Percentiles rank a stretch among this genome's conserved stretches.
Evolutionary conservation across 2,329 filamentous ascomycete species (phyloP).

Genomic region (Hypoxylon sp.): DNA sequence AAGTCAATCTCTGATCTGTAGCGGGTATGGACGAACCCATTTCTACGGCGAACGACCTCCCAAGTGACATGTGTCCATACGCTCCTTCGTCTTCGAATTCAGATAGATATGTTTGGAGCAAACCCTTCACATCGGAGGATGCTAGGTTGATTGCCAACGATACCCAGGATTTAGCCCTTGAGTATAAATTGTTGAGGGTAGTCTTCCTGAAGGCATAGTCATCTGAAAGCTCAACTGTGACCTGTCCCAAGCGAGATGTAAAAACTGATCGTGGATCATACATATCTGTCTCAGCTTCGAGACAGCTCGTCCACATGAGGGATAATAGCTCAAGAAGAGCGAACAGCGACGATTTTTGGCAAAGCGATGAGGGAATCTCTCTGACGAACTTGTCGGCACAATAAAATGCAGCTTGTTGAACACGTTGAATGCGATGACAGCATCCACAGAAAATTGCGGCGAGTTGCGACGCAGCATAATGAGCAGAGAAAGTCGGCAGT

Average conservation of each 20-base stretch:
- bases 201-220: slow-evolving; percentile 86
- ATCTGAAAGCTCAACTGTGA: slow-evolving; percentile 92
- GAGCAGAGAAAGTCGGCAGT: slow-evolving; percentile 86
- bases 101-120: slow-evolving; percentile 95
- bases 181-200: slow-evolving; percentile 84
- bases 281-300: slow-evolving; percentile 94
- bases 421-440: slow-evolving; percentile 92
- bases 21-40: slow-evolving; percentile 89
- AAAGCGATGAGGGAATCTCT: slow-evolving; percentile 89
- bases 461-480: slow-evolving; percentile 90
- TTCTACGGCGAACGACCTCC: slow-evolving; percentile 93
- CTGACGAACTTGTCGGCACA: slow-evolving; percentile 90
- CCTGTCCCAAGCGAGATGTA: slow-evolving; percentile 80
- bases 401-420: slow-evolving; percentile 86
- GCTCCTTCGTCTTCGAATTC: slow-evolving; percentile 93
- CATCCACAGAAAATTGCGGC: slow-evolving; percentile 88
- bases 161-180: slow-evolving; percentile 85
- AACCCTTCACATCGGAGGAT: slow-evolving; percentile 92
- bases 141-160: slow-evolving; percentile 84
- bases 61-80: slow-evolving; percentile 92
- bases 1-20: slow-evolving; percentile 87
- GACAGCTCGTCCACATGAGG: slow-evolving; percentile 94
- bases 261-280: slow-evolving; percentile 90
- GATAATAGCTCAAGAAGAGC: slow-evolving; percentile 92
- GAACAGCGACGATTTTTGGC: slow-evolving; percentile 91